Evolutionary conservation across 176 grass and related monocot species (phyloP).

Genomic region (Ampelocalamus luodianensis): DNA sequence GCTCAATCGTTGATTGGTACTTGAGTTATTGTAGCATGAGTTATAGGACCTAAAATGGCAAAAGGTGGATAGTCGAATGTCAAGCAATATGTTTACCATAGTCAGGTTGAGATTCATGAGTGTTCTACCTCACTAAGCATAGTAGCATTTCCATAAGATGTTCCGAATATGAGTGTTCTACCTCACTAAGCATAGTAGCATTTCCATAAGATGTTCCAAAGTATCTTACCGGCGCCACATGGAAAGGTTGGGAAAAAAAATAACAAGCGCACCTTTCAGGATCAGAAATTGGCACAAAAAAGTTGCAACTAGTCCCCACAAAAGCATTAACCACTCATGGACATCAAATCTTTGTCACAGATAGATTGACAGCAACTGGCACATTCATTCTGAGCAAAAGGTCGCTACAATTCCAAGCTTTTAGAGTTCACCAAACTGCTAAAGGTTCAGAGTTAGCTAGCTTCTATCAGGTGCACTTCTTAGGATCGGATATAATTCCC

Average conservation of each 20-base stretch:
- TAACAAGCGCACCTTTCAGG: neutral
- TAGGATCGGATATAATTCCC: conserved; percentile 27
- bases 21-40: neutral
- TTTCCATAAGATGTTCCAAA: conserved; percentile 50
- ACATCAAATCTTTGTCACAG: conserved; percentile 10
- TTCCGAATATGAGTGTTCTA: conserved; percentile 39
- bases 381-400: conserved; percentile 34
- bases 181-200: conserved; percentile 19
- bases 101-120: neutral
- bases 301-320: neutral
- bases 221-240: conserved; percentile 28
- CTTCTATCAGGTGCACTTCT: conserved; percentile 28
- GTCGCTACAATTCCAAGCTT: neutral
- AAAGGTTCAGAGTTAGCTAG: conserved; percentile 40
- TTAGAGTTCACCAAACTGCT: neutral
- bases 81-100: neutral
- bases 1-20: conserved; percentile 28
- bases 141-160: conserved; percentile 40
- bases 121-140: conserved; percentile 11
- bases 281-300: conserved; percentile 2
- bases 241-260: conserved; percentile 24
- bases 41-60: neutral
- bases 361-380: conserved; percentile 27
- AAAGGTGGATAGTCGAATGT: neutral
- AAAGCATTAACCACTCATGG: conserved; percentile 8